phyloP scores from a whole-genome alignment of 257 asterid genomes.

The Nicotiana sylvestris region DNA sequence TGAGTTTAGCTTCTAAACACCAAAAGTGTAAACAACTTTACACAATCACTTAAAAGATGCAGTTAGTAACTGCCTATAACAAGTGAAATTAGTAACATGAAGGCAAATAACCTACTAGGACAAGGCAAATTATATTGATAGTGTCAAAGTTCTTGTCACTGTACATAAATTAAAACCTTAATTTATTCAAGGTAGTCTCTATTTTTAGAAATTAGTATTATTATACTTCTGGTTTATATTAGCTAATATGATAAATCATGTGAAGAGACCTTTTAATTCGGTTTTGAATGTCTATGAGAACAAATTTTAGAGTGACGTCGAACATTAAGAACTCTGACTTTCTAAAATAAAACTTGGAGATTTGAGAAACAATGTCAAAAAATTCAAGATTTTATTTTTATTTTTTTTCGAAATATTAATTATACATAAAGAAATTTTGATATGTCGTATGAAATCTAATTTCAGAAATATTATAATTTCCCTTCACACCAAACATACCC shows the following conservation, averaged over 20 bases:
- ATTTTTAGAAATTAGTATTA: too few species aligned
- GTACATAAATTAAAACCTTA: too few species aligned
- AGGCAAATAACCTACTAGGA: background rate
- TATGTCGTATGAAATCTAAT: too few species aligned
- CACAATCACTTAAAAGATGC: background rate
- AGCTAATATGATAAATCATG: background rate
- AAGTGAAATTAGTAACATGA: background rate
- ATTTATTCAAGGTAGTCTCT: background rate
- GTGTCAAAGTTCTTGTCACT: too few species aligned
- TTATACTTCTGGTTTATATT: background rate
- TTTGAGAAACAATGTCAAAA: background rate
- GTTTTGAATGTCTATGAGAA: background rate
- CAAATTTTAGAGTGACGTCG: background rate
- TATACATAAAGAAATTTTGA: too few species aligned
- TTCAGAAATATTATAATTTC: too few species aligned
- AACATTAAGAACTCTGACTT: background rate
- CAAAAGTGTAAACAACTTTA: background rate
- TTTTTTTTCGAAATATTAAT: too few species aligned
- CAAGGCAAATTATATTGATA: background rate
- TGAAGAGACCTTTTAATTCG: background rate
- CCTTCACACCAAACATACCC: too few species aligned
- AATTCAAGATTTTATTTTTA: too few species aligned
- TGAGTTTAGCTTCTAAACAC: background rate
- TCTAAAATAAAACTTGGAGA: background rate
- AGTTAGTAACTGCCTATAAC: background rate